Evolutionary conservation across 805 yeast genomes (phyloP).

Genomic region (Saccharomycopsis fibuligera): DNA sequence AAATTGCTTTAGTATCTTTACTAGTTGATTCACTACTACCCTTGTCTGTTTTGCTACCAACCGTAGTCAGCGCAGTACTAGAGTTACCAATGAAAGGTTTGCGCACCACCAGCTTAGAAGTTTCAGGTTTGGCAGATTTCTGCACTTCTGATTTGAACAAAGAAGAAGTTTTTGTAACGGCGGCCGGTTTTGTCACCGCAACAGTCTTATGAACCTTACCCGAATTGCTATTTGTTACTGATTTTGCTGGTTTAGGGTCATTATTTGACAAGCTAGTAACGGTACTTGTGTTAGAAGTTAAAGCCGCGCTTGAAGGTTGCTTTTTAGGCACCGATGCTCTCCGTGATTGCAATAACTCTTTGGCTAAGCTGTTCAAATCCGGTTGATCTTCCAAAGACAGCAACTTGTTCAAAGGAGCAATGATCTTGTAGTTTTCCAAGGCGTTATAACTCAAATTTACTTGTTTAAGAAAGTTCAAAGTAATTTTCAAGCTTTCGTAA

Average conservation of each 20-base stretch:
- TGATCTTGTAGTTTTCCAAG: slow-evolving; percentile 17
- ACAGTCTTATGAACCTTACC: too few relatives aligned
- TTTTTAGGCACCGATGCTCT: not conserved
- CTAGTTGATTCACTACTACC: not conserved
- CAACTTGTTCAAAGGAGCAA: slow-evolving; percentile 15
- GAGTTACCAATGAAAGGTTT: too few relatives aligned
- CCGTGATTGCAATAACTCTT: slow-evolving; percentile 7
- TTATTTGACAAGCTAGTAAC: too few relatives aligned
- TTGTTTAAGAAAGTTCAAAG: slow-evolving; percentile 14
- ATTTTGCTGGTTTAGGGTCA: too few relatives aligned
- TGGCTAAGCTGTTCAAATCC: slow-evolving; percentile 1
- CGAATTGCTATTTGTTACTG: too few relatives aligned
- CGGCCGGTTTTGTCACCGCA: too few relatives aligned
- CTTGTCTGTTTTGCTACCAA: not conserved
- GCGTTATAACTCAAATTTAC: slow-evolving; percentile 7
- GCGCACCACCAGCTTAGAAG: too few relatives aligned
- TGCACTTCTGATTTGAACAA: too few relatives aligned
- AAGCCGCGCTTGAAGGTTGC: not conserved
- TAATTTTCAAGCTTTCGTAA: slow-evolving; percentile 2
- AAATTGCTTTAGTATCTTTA: slow-evolving; percentile 1
- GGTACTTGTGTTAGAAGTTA: too few relatives aligned
- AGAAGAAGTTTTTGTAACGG: not conserved
- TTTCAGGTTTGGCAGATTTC: too few relatives aligned
- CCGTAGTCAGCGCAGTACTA: too few relatives aligned
- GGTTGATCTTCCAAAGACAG: slow-evolving; percentile 9